A percentile compares a stretch with the other conserved stretches of the same genome.
phyloP scores from a whole-genome alignment of 306 rosid genomes.

The Ochetophila trinervis region DNA sequence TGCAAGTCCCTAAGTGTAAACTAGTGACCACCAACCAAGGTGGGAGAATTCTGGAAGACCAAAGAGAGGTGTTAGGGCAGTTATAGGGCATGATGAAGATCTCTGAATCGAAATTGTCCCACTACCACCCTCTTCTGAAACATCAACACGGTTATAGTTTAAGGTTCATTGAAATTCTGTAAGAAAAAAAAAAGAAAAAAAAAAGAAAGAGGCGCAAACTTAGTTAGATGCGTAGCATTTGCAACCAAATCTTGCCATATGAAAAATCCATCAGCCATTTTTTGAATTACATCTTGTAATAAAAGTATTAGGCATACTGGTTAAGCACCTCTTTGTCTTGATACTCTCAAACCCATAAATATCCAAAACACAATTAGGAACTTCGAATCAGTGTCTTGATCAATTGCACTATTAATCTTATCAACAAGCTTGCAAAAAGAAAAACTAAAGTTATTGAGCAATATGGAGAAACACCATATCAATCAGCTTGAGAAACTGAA shows the following conservation, averaged over 20 bases:
- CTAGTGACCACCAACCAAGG: constrained; percentile 99
- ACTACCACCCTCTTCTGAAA: constrained; percentile 55
- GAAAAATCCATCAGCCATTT: too few species aligned
- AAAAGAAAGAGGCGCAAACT: too few species aligned
- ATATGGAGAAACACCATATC: too few species aligned
- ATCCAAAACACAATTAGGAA: constrained; percentile 88
- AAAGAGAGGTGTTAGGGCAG: constrained; percentile 64
- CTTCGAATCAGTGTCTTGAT: constrained; percentile 90
- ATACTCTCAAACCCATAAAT: constrained; percentile 99
- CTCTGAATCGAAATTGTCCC: constrained; percentile 35
- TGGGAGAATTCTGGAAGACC: constrained; percentile 93
- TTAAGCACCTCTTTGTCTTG: constrained; percentile 95
- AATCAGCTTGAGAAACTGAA: too few species aligned
- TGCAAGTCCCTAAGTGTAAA: constrained; percentile 89
- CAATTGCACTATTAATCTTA: constrained; percentile 83
- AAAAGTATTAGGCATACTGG: constrained; percentile 39
- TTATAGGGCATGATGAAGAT: constrained; percentile 48
- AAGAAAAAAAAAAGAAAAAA: too few species aligned
- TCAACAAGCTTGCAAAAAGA: constrained; percentile 84
- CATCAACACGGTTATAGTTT: too few species aligned
- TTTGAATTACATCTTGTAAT: too few species aligned
- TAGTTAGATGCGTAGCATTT: too few species aligned
- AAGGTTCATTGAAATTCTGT: too few species aligned
- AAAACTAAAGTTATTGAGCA: constrained; percentile 31
- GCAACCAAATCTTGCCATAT: too few species aligned